Evolutionary conservation across 345 rosid genomes (phyloP), one percentile per base, ranked within the genome.

Genomic region (Rhodamnia rubescens): DNA sequence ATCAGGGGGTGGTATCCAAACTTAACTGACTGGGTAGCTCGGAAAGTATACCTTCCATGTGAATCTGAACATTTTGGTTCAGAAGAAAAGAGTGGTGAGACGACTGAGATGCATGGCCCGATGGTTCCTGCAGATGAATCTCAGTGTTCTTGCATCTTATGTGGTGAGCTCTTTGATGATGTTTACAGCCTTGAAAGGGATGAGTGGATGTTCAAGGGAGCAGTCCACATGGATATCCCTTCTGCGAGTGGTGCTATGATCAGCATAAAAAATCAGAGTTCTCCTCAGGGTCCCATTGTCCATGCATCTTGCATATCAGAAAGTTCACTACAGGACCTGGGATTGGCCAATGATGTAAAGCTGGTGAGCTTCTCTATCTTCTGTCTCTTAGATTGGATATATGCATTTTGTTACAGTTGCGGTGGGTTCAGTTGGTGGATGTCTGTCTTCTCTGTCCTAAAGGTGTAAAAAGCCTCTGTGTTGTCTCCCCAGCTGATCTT

Each of bases 151-250:
- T 97, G 99, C 88, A 83, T 96, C 84, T 83, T 97, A 69, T 97
- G 99, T 87, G 99, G 99, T 53, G 95, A 94, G 87, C 85, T 96
- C 82, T 97, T 97, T 91, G 98, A 97, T 87, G 99, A 97, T 85
- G 91, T 89, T 89, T 97, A 91, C 88, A 85, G 92, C 90, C 91
- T 83, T 51, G 93, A 88, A 85, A 91, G 40, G 85, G 89, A 84
- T 84, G 91, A 89, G 86, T 97, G 99, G 99, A 93, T 96, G 98
- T 96, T 96, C 88, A 95, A 90, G 78, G 98, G 91, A 86, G 96
- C 98, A 83, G 89, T 92, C 32, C 90, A 87, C 91, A 83, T 96
- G 91, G 87, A 87, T 54, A 85, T 87, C 81, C 88, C 94, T 51
- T 64, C 83, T 10, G 87, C 64, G 58, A 86, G 87, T 42, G 61